Base-by-base conservation (phyloP, 306 rosid species). In the Echinosophora koreensis region DNA sequence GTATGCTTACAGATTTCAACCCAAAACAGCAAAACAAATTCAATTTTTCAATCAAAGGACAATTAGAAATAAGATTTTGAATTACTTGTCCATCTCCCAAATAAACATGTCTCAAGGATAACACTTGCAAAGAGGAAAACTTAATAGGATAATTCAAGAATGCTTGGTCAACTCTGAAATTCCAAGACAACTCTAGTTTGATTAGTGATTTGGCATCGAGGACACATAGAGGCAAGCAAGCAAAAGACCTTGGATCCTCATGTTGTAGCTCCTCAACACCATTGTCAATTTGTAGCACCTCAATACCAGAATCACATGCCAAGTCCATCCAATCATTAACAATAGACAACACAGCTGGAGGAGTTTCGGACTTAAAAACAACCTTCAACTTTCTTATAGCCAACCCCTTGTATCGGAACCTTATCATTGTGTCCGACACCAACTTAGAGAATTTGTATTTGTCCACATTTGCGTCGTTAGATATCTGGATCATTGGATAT, bases 271-370 rank as follows among this genome's bases (percentile, higher is more conserved):
- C 46, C 1, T 41, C 1, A 41, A 2, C 12, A 41, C 10, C 9
- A 7, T 6, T 8, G 10, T 8, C 1, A 41, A 41, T 10, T 7
- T 72, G 22, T 3, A 80, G 77, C 32, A 51, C 79, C 42, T 47
- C 32, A 11, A 80, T 52, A 1, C 41, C 17, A 3, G 60, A 28
- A 30, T 72, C 11, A 10, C 30, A 14, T 13, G 44, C 74, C 30
- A 71, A 42, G 1, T 42, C 57, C n/a, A 64, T 55, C 60, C 79
- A 80, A 38, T 55, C 17, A 47, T 63, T 57, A 39, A 78, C 42
- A 39, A 28, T 3, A 14, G 41, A 1, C n/a, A 32, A 4, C 2
- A 49, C 2, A 4, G 34, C 10, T 8, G 34, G 39, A 5, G 46
- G 2, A 8, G n/a, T 50, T 1, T n/a, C 4, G 59, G 37, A 16